These are phyloP conservation scores for Solanum hybrid DNA, from an alignment of 305 asterid species.

Conservation along the genomic window DNA sequence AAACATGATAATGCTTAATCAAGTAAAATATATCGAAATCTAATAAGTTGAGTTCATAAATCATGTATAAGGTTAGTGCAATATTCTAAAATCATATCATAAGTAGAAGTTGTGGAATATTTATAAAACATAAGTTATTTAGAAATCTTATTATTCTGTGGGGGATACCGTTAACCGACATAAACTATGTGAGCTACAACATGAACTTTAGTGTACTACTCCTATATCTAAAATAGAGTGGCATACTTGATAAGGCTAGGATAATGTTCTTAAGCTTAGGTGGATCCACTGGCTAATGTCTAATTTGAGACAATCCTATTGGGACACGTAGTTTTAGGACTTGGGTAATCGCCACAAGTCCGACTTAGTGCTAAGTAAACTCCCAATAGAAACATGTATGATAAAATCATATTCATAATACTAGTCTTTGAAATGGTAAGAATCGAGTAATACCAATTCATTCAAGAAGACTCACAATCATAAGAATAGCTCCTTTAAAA, in stretches of 20 bases:
- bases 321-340: background rate
- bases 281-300: background rate
- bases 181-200: background rate
- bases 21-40: background rate
- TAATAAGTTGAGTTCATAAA: background rate
- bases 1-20: background rate
- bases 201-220: background rate
- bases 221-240: background rate
- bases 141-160: background rate
- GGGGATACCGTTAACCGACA: background rate
- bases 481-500: background rate
- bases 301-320: background rate
- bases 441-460: background rate
- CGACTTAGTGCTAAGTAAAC: background rate
- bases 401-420: too few species aligned
- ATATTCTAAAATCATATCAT: background rate
- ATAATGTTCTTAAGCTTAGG: background rate
- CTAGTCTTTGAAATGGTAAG: background rate
- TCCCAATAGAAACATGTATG: background rate
- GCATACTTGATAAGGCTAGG: background rate
- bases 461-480: background rate
- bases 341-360: background rate
- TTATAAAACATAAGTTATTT: background rate
- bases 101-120: background rate
- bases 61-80: background rate